Percentiles rank a stretch among this genome's conserved stretches.
These are phyloP conservation scores for Vaccinium macrocarpon DNA, from an alignment of 148 eudicot species.

Conservation along the genomic window DNA sequence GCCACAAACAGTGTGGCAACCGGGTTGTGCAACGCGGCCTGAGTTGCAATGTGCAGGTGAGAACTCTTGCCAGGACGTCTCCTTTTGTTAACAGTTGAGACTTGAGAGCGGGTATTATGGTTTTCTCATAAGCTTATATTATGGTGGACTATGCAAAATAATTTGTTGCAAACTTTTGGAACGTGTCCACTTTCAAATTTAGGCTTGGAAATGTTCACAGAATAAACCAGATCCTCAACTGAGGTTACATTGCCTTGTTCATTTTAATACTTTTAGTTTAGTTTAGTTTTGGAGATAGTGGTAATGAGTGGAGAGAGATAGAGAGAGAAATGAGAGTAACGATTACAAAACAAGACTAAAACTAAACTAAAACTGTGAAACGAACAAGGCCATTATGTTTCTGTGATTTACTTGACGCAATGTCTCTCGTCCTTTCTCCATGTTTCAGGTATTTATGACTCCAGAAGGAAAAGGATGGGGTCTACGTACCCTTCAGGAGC, in stretches of 20 bases:
- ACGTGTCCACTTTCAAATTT: background rate
- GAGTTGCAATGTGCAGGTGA: conserved; percentile 65
- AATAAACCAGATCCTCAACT: background rate
- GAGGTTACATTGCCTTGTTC: background rate
- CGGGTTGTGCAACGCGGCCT: conserved; percentile 81
- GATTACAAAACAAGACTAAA: too few relatives aligned
- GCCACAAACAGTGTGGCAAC: conserved; percentile 70
- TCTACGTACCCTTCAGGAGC: conserved; percentile 64
- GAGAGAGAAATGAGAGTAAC: too few relatives aligned
- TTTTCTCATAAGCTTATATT: background rate
- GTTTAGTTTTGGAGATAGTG: too few relatives aligned
- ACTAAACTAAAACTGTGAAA: too few relatives aligned
- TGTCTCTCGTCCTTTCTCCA: background rate
- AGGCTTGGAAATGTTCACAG: background rate
- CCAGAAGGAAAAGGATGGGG: conserved; percentile 93
- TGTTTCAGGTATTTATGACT: conserved; percentile 75
- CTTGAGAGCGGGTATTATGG: background rate
- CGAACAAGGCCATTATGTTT: background rate
- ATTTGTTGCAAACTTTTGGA: background rate
- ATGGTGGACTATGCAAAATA: background rate
- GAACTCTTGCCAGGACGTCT: conserved; percentile 4
- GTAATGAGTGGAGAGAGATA: too few relatives aligned
- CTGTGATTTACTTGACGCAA: background rate
- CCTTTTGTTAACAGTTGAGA: background rate
- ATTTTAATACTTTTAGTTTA: too few relatives aligned